phyloP scores from a whole-genome alignment of 108 stramenopile species.

The Cylindrotheca closterium region DNA sequence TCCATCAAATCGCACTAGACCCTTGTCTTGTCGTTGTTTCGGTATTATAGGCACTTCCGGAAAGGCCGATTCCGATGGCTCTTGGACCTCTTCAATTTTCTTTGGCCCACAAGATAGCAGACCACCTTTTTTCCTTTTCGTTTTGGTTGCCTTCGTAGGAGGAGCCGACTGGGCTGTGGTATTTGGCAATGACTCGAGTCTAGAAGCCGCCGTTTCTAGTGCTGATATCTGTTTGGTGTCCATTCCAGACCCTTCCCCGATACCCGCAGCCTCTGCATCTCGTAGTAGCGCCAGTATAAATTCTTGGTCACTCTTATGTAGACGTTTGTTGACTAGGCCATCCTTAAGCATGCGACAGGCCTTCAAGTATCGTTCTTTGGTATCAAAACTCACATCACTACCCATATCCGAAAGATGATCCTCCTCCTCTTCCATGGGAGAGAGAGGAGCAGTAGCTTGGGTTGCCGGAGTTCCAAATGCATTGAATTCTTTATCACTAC shows the following conservation, averaged over 20 bases:
- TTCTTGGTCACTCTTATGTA: slow-evolving; percentile 17
- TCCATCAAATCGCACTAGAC: slow-evolving; percentile 29
- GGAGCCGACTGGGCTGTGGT: not conserved
- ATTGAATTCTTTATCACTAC: no score
- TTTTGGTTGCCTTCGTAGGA: not conserved
- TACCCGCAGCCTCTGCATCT: slow-evolving; percentile 4
- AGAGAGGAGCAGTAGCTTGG: no score
- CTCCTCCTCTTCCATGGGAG: not conserved
- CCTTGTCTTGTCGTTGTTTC: not conserved
- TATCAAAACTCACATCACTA: slow-evolving; percentile 29
- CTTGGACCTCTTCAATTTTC: not conserved
- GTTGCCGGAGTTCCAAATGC: no score
- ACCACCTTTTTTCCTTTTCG: not conserved
- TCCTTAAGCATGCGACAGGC: slow-evolving; percentile 43
- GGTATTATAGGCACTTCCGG: not conserved
- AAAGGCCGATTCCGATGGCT: not conserved
- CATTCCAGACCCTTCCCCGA: slow-evolving; percentile 9
- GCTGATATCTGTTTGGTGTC: slow-evolving; percentile 19
- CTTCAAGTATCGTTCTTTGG: slow-evolving; percentile 34
- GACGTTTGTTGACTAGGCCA: slow-evolving; percentile 24
- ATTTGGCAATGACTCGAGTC: slow-evolving; percentile 15
- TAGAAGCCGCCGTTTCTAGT: slow-evolving; percentile 20
- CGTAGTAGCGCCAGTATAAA: slow-evolving; percentile 28
- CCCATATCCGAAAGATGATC: slow-evolving; percentile 40
- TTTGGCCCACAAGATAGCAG: not conserved